Base-by-base conservation (phyloP, 495 filamentous ascomycete species). In the Podospora bellae-mahoneyi region DNA sequence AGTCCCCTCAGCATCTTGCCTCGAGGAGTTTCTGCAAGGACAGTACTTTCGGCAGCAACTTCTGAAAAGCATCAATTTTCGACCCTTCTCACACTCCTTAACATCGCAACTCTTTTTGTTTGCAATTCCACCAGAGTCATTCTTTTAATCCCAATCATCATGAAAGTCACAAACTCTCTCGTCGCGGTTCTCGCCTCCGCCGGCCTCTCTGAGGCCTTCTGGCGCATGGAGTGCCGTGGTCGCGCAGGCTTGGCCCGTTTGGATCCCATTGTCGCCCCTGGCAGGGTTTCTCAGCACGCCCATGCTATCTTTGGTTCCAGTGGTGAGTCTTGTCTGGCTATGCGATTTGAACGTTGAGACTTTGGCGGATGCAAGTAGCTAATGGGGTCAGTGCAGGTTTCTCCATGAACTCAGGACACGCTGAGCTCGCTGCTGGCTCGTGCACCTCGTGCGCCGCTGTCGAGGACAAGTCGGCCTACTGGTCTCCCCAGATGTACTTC, bases 151-250 rank as follows among this genome's bases (percentile, higher is more conserved):
- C 15, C 32, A 16, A 32, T 44, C 66, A 78, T 54, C 10, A 82
- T 83, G 79, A 75, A 70, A 44, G 27, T 71, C 26, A 71, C 71
- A 53, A 34, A 58, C 13, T 66, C 67, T 32, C 56, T 79, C 26
- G 70, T 71, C 18, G 53, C 73, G 20, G 53, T 75, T 39, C 64
- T 79, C 20, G 69, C 73, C 44, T 70, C 76, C 39, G 61, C 77
- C 19, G 69, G 77, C 63, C 71, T 76, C 39, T 77, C 83, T 48
- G 72, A 84, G 70, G 93, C 91, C 48, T 96, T 96, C 78, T 97
- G 92, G 92, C 92, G 93, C 78, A 87, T 96, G 82, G 89, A 89
- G 64, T 97, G 93, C 75, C 87, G 83, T 67, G 88, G 86, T 68
- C 83, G 83, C 57, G 82, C 85, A 68, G 91, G 87, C 71, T 68